These are phyloP conservation scores for Nakaseomyces sp. DNA, from an alignment of 1,139 yeast genomes.

Conservation along the genomic window DNA sequence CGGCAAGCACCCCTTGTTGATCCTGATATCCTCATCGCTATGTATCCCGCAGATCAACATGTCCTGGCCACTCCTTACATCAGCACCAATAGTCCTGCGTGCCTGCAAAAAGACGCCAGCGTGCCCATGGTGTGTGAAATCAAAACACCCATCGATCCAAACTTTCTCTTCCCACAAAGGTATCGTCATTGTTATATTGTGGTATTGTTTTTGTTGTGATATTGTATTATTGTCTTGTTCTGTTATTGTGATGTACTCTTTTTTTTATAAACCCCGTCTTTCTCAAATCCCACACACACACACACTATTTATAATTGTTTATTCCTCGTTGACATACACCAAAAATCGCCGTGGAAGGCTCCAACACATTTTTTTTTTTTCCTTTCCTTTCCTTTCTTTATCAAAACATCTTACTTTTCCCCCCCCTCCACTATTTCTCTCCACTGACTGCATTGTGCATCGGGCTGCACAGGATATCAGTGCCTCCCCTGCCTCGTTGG, in stretches of 20 bases:
- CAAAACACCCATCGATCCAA: conserved; percentile 98
- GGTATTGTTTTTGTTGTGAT: background rate
- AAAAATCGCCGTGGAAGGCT: background rate
- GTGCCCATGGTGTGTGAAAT: conserved; percentile 95
- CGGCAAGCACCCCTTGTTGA: conserved; percentile 77
- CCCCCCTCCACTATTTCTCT: no score
- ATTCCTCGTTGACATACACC: background rate
- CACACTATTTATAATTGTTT: background rate
- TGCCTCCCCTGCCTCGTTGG: no score
- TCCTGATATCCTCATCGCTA: conserved; percentile 73
- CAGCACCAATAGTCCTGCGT: conserved; percentile 25
- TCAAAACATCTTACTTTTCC: no score
- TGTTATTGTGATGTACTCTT: background rate
- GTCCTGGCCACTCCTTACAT: conserved; percentile 24
- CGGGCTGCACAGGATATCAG: no score
- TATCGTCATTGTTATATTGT: conserved; percentile 2
- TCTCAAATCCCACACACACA: no score
- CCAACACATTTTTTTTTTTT: background rate
- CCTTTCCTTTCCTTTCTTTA: background rate
- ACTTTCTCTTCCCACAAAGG: conserved; percentile 32
- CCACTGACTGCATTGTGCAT: no score
- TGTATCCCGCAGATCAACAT: conserved; percentile 80
- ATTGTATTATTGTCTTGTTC: background rate
- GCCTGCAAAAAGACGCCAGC: conserved; percentile 97
- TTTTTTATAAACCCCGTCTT: no score